Percentiles rank a stretch among this genome's conserved stretches.
Conservation (phyloP, 1,284 basidiomycete species). For the Waitea zeae region DNA sequence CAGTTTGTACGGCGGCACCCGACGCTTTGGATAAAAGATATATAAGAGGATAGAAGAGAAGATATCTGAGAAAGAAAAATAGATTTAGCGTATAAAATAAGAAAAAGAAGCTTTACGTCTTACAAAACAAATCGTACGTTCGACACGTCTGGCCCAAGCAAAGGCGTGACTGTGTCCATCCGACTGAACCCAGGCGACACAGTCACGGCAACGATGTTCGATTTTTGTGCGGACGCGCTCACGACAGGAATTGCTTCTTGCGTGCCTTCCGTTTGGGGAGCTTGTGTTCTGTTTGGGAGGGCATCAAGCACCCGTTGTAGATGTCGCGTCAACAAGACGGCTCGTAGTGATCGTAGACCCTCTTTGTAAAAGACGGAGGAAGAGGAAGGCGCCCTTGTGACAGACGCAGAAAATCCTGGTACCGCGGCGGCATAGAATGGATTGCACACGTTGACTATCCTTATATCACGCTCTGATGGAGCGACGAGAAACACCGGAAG, state of each 20-base stretch:
- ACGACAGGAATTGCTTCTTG: constrained; percentile 26
- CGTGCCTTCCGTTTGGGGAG: constrained; percentile 29
- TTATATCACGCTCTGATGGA: constrained; percentile 69
- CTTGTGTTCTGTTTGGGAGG: constrained; percentile 38
- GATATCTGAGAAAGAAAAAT: constrained; percentile 23
- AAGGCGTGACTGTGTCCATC: constrained; percentile 38
- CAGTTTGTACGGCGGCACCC: constrained; percentile 34
- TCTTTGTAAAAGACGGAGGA: constrained; percentile 34
- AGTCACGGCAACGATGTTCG: constrained; percentile 53
- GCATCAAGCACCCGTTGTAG: constrained; percentile 66
- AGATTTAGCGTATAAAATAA: neutral
- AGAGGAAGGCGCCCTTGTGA: constrained; percentile 4
- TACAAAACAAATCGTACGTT: constrained; percentile 15
- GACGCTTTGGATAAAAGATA: constrained; percentile 47
- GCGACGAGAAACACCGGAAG: constrained; percentile 64
- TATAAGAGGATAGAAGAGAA: constrained; percentile 40
- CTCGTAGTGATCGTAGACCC: constrained; percentile 47
- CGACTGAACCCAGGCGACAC: constrained; percentile 62
- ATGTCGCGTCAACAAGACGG: constrained; percentile 46
- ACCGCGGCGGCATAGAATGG: constrained; percentile 70
- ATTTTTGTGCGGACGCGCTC: constrained; percentile 30
- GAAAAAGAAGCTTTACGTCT: constrained; percentile 15
- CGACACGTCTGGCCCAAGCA: constrained; percentile 39
- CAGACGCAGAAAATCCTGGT: constrained; percentile 21
- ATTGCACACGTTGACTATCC: constrained; percentile 66